Evolutionary conservation across 192 early-diverging fungal genomes (phyloP).

Genomic region (Nowakowskiella sp.): DNA sequence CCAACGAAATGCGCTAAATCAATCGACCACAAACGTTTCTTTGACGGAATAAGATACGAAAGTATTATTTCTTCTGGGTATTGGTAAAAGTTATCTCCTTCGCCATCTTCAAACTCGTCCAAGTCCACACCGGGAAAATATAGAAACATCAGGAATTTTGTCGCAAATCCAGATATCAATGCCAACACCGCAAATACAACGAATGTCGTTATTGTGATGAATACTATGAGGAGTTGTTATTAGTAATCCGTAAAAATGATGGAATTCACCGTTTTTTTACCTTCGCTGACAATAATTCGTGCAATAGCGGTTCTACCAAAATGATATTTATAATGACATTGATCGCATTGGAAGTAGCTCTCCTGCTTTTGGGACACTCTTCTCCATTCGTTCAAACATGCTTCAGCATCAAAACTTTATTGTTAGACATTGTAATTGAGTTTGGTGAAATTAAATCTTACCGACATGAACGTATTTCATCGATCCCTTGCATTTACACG

Average conservation of each 20-base stretch:
- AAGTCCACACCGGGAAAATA: too few relatives aligned
- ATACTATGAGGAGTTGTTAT: too few relatives aligned
- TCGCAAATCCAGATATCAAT: too few relatives aligned
- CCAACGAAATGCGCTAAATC: slow-evolving; percentile 11
- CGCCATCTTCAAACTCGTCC: too few relatives aligned
- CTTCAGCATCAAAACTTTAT: slow-evolving; percentile 36
- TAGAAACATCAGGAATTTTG: too few relatives aligned
- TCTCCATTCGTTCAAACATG: slow-evolving; percentile 52
- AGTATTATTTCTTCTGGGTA: too few relatives aligned
- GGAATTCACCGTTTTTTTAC: slow-evolving; percentile 30
- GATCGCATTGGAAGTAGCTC: slow-evolving; percentile 54
- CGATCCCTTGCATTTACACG: slow-evolving; percentile 53
- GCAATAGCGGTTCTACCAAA: slow-evolving; percentile 48
- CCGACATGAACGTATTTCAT: slow-evolving; percentile 36
- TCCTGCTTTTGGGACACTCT: slow-evolving; percentile 35
- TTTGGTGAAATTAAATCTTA: slow-evolving; percentile 7
- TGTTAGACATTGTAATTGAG: not conserved
- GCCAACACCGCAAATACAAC: too few relatives aligned
- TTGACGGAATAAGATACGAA: not conserved
- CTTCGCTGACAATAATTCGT: slow-evolving; percentile 34
- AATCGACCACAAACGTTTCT: not conserved
- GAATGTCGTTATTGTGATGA: too few relatives aligned
- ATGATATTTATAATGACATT: slow-evolving; percentile 46
- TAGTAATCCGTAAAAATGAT: too few relatives aligned
- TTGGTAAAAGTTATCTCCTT: too few relatives aligned